Percentiles rank a stretch among this genome's conserved stretches.
Evolutionary conservation across 257 asterid species (phyloP).

Genomic region (Solanum pimpinellifolium): DNA sequence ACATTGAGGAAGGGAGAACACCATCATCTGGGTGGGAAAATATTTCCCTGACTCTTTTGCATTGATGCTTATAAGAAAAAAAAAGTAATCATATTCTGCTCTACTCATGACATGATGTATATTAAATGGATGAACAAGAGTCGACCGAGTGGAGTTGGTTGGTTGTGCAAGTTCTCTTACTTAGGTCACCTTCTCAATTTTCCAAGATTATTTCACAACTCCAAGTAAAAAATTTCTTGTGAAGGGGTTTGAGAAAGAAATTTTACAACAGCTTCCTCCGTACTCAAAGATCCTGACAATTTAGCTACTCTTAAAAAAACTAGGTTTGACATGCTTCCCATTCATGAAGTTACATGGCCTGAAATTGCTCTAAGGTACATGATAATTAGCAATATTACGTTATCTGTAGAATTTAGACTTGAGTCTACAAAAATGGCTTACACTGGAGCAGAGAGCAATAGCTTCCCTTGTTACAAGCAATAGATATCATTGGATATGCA

Average conservation of each 20-base stretch:
- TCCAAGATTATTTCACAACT: neutral
- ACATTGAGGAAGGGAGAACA: too few relatives aligned
- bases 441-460: too few relatives aligned
- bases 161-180: neutral
- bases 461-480: too few relatives aligned
- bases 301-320: constrained; percentile 46
- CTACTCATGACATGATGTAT: too few relatives aligned
- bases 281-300: neutral
- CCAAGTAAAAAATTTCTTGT: neutral
- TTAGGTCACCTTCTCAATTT: neutral
- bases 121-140: neutral
- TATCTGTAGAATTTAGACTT: too few relatives aligned
- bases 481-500: constrained; percentile 7
- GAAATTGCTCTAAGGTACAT: constrained; percentile 25
- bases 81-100: too few relatives aligned
- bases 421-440: too few relatives aligned
- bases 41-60: too few relatives aligned
- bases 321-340: constrained; percentile 43
- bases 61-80: too few relatives aligned
- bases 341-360: constrained; percentile 90
- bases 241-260: neutral
- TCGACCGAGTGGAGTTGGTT: neutral
- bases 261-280: neutral
- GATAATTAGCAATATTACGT: too few relatives aligned
- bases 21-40: too few relatives aligned